Conservation (phyloP, 2,329 filamentous ascomycete genomes). For the Leptographium wingfieldii region DNA sequence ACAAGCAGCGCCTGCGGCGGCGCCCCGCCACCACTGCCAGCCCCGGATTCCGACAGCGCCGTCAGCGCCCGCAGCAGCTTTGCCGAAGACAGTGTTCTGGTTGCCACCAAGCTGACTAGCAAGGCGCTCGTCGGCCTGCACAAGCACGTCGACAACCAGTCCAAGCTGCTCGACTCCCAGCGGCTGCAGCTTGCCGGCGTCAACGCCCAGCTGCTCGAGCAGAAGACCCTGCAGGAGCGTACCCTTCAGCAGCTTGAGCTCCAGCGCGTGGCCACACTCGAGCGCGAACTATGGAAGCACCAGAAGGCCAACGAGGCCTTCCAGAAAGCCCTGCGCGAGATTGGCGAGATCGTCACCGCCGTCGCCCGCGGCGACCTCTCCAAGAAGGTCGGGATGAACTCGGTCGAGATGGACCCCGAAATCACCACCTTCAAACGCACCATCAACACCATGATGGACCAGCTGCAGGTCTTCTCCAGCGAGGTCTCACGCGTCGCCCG, state of each 20-base stretch:
- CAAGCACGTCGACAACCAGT: slow-evolving; percentile 87
- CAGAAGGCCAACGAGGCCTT: slow-evolving; percentile 98
- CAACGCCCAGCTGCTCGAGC: slow-evolving; percentile 72
- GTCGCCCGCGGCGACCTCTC: slow-evolving; percentile 91
- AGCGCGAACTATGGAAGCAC: slow-evolving; percentile 90
- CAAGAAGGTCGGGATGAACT: slow-evolving; percentile 93
- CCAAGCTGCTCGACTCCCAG: slow-evolving; percentile 79
- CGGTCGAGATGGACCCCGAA: slow-evolving; percentile 94
- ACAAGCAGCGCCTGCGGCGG: slow-evolving; percentile 21
- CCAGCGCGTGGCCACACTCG: slow-evolving; percentile 76
- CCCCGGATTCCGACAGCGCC: slow-evolving; percentile 6
- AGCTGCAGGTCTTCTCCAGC: slow-evolving; percentile 89
- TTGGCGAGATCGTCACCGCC: slow-evolving; percentile 92
- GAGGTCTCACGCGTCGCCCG: slow-evolving; percentile 90
- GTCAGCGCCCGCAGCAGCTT: slow-evolving; percentile 14
- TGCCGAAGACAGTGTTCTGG: slow-evolving; percentile 14
- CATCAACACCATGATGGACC: slow-evolving; percentile 99
- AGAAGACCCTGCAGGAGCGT: slow-evolving; percentile 73
- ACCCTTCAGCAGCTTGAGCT: slow-evolving; percentile 74
- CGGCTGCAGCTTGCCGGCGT: slow-evolving; percentile 76
- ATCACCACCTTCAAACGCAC: slow-evolving; percentile 96
- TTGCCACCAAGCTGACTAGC: slow-evolving; percentile 52
- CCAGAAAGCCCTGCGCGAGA: slow-evolving; percentile 91
- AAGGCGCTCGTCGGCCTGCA: slow-evolving; percentile 76
- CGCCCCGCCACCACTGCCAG: neutral